Evolutionary conservation across 2,329 filamentous ascomycete species (phyloP).

Genomic region (Epichloe elymi): DNA sequence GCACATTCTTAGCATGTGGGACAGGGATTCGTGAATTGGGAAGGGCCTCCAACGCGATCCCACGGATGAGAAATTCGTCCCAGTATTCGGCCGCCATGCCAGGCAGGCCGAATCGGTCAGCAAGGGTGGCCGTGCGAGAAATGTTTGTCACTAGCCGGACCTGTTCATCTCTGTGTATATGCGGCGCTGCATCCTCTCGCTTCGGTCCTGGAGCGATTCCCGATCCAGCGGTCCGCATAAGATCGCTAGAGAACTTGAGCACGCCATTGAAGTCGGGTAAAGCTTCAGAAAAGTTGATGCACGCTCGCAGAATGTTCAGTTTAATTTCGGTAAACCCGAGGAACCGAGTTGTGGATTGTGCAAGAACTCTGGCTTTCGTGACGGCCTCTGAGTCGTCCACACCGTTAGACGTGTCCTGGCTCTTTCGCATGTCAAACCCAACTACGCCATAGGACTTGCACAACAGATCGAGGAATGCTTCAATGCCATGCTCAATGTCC

Average conservation of each 20-base stretch:
- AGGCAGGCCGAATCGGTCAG: constrained; percentile 57
- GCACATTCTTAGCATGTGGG: constrained; percentile 45
- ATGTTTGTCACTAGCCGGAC: constrained; percentile 74
- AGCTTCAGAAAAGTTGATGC: constrained; percentile 87
- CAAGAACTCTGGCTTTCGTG: constrained; percentile 43
- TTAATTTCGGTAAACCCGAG: constrained; percentile 76
- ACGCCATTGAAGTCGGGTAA: constrained; percentile 84
- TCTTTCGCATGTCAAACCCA: constrained; percentile 26
- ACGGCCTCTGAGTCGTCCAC: constrained; percentile 37
- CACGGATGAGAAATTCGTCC: constrained; percentile 87
- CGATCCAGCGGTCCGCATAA: constrained; percentile 70
- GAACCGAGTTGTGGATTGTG: constrained; percentile 42
- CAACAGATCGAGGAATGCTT: constrained; percentile 46
- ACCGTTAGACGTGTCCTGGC: constrained; percentile 11
- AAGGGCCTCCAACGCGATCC: constrained; percentile 55
- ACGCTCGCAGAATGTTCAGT: constrained; percentile 74
- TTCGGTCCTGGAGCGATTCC: constrained; percentile 62
- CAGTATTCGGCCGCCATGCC: constrained; percentile 75
- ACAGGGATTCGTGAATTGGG: constrained; percentile 48
- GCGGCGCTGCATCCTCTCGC: constrained; percentile 55
- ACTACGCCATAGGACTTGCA: constrained; percentile 54
- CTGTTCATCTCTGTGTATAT: constrained; percentile 72
- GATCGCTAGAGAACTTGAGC: constrained; percentile 71
- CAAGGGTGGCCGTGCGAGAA: constrained; percentile 66
- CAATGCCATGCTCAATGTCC: constrained; percentile 54